phyloP scores from a whole-genome alignment of 805 yeast species.

The Diddensiella transvaalensis region DNA sequence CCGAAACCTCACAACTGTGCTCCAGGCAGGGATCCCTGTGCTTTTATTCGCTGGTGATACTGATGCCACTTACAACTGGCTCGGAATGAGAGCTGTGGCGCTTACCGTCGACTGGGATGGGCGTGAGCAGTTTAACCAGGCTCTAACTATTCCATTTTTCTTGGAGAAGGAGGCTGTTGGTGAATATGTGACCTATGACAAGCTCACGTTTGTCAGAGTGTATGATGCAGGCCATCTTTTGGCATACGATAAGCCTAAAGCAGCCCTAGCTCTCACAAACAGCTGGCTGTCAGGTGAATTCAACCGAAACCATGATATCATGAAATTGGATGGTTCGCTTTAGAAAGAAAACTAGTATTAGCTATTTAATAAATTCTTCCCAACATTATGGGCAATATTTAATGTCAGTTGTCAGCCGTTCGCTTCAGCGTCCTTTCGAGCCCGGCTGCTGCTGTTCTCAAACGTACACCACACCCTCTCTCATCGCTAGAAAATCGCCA shows the following conservation, averaged over 20 bases:
- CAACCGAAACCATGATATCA: neutral
- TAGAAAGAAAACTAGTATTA: too few relatives aligned
- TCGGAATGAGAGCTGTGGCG: slow-evolving; percentile 86
- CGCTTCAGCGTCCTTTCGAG: too few relatives aligned
- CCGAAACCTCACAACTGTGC: slow-evolving; percentile 57
- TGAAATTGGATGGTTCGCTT: too few relatives aligned
- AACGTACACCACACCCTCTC: neutral
- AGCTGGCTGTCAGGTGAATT: slow-evolving; percentile 59
- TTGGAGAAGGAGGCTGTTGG: slow-evolving; percentile 56
- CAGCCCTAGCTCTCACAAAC: slow-evolving; percentile 73
- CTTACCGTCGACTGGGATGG: slow-evolving; percentile 62
- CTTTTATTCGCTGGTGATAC: slow-evolving; percentile 90
- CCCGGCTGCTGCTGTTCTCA: neutral
- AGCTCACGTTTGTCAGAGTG: slow-evolving; percentile 74
- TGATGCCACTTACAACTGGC: slow-evolving; percentile 93
- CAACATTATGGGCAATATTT: too few relatives aligned
- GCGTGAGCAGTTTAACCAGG: slow-evolving; percentile 48
- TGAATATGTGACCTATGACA: slow-evolving; percentile 64
- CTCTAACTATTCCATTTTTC: slow-evolving; percentile 32
- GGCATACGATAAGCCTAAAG: slow-evolving; percentile 74
- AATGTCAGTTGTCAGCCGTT: too few relatives aligned
- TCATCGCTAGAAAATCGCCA: neutral
- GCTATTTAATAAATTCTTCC: too few relatives aligned
- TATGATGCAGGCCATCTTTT: slow-evolving; percentile 92
- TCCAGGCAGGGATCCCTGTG: slow-evolving; percentile 72